Evolutionary conservation across 176 grass and related monocot genomes (phyloP), one percentile per base, ranked within the genome.

Genomic region (Pharus latifolius): DNA sequence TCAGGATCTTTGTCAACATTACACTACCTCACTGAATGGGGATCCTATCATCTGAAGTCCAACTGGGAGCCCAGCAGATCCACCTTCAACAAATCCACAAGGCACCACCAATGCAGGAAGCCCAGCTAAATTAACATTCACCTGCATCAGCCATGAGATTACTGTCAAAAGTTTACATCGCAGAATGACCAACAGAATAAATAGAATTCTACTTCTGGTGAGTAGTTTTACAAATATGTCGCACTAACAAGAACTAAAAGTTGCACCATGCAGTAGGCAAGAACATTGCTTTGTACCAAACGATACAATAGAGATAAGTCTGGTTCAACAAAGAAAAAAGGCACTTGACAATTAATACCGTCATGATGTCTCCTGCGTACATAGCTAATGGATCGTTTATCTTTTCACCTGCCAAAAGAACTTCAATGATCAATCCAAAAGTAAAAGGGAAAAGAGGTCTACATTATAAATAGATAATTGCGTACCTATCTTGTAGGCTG

Each of bases 331-430:
- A 57, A 70, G 2, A 28, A 35, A 16, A 41, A 38, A 11, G 26
- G 8, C 3, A 10, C 17, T 50, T 55, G 65, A 64, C 2, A 25
- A 60, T 63, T 63, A 55, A 74, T 98, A 93, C 94, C 72, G 94
- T 98, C 94, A 93, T 93, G 80, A 91, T 93, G 60, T 98, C 94
- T 74, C 94, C 94, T 3, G 89, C 87, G 0, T 98, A 91, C 94
- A 93, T 93, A 34, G 94, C 94, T 57, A 98, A 90, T 37, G 94
- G 89, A 81, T 98, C 89, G 65, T 88, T 93, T 15, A 80, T 85
- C 83, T 98, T 98, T 90, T 93, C 94, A 59, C 89, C 94, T 98
- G 74, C 27, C 63, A 77, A 84, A 83, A 56, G 25, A 35, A 22
- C 5, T 56, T 14, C 5, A 23, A 19, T 24, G 49, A 17, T 60